Base-by-base conservation (phyloP, 2,329 filamentous ascomycete genomes). In the Arthroderma sp. region DNA sequence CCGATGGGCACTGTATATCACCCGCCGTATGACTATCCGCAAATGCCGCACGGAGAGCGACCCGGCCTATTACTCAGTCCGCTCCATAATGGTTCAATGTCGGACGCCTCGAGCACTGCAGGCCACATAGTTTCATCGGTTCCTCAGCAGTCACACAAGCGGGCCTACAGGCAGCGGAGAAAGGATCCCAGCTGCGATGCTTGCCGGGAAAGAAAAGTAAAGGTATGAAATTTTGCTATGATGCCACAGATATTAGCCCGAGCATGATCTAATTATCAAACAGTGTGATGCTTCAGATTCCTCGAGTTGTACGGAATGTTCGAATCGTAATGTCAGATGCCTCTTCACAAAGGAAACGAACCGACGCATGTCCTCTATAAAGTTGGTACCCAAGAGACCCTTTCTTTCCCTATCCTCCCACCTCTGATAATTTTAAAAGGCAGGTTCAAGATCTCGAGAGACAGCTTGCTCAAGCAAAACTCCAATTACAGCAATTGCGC, bases 301-400 rank as follows among this genome's bases (percentile, higher is more conserved):
- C 17, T 85, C 88, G 9, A 95, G 91, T 73, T 98, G 93, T 71
- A 96, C 93, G 1, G 93, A 98, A 73, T 98, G 93, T 74, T 93
- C 89, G 3, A 96, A 91, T 70, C 85, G 93, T 63, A 94, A 91
- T 68, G 91, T 97, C 63, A 95, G 94, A 71, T 98, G 93, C 69
- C 91, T 97, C 68, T 98, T 98, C 70, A 98, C 93, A 54, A 98
- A 98, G 74, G 93, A 98, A 73, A 98, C 93, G 11, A 98, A 98
- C 70, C 82, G 93, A 59, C 84, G 93, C 61, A 98, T 98, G 93
- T 97, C 93, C 17, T 97, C 91, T 1, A 97, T 97, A 74, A 98
- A 97, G 81, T 83, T 71, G 66, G 78, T 73, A 17, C 25, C 37
- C 52, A 44, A 11, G 35, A 19, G 55, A 58, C 57, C 28, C 7